phyloP scores from a whole-genome alignment of 2,329 filamentous ascomycete genomes.

The Fusarium nurragi region DNA sequence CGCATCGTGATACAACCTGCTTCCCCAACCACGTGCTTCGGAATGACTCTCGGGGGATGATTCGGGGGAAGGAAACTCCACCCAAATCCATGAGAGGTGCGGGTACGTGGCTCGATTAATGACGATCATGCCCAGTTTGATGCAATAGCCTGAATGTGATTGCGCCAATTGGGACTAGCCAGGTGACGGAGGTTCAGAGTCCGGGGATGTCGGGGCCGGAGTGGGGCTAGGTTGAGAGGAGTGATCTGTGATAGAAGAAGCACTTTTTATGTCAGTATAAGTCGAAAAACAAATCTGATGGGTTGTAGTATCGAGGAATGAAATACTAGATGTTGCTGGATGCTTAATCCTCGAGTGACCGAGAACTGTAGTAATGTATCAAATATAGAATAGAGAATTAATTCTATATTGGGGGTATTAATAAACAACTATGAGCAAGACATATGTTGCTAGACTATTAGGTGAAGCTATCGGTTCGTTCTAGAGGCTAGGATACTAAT shows the following conservation, averaged over 20 bases:
- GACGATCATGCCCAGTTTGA: constrained; percentile 23
- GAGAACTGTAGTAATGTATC: no score
- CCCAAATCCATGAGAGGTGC: constrained; percentile 29
- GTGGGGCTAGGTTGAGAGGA: not conserved
- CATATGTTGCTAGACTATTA: no score
- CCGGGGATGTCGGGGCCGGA: constrained; percentile 32
- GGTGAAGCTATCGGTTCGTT: no score
- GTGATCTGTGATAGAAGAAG: no score
- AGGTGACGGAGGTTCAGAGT: not conserved
- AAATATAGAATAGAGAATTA: no score
- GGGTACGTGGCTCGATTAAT: constrained; percentile 22
- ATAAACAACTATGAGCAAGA: no score
- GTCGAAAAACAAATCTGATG: not conserved
- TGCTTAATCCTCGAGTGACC: no score
- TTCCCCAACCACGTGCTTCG: constrained; percentile 13
- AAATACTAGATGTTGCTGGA: no score
- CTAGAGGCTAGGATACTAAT: no score
- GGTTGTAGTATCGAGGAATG: not conserved
- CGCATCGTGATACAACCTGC: constrained; percentile 25
- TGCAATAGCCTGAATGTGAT: not conserved
- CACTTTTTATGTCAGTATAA: no score
- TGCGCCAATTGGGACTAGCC: not conserved
- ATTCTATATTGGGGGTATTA: no score
- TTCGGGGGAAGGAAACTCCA: constrained; percentile 12
- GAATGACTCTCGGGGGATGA: constrained; percentile 6